Evolutionary conservation across 2,329 filamentous ascomycete species (phyloP).

Genomic region (Talaromyces sp.): DNA sequence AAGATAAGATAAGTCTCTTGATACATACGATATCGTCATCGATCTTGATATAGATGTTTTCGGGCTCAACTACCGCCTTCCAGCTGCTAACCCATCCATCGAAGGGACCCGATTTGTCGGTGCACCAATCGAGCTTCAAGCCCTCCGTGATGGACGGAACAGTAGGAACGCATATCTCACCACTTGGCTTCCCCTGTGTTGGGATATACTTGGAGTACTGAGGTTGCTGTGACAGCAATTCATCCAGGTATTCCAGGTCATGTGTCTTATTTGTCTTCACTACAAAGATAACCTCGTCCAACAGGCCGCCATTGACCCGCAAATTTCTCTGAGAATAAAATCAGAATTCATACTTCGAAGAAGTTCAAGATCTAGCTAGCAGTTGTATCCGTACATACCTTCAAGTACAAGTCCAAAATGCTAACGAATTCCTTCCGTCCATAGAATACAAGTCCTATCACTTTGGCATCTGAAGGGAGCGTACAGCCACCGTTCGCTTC

Average conservation of each 20-base stretch:
- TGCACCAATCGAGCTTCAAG: not conserved
- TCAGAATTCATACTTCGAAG: not conserved
- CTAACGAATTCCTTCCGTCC: not conserved
- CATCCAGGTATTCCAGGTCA: constrained; percentile 1
- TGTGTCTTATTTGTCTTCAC: not conserved
- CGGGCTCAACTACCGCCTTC: not conserved
- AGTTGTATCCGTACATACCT: not conserved
- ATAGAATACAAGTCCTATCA: constrained; percentile 3
- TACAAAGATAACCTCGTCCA: constrained; percentile 1
- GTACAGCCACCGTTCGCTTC: not conserved
- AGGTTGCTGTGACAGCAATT: not conserved
- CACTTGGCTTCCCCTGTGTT: not conserved
- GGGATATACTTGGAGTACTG: constrained; percentile 2
- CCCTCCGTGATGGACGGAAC: not conserved
- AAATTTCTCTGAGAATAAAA: not conserved
- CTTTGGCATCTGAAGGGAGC: not conserved
- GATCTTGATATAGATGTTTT: not conserved
- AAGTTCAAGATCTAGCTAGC: not conserved
- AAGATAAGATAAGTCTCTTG: not conserved
- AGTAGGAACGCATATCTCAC: not conserved
- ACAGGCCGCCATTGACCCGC: constrained; percentile 1
- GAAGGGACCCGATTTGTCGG: not conserved
- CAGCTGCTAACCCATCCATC: not conserved
- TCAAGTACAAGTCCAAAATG: constrained; percentile 1
- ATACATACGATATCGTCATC: constrained; percentile 1